Conservation (phyloP, 768 basidiomycete species). For the Calocybe indica region DNA sequence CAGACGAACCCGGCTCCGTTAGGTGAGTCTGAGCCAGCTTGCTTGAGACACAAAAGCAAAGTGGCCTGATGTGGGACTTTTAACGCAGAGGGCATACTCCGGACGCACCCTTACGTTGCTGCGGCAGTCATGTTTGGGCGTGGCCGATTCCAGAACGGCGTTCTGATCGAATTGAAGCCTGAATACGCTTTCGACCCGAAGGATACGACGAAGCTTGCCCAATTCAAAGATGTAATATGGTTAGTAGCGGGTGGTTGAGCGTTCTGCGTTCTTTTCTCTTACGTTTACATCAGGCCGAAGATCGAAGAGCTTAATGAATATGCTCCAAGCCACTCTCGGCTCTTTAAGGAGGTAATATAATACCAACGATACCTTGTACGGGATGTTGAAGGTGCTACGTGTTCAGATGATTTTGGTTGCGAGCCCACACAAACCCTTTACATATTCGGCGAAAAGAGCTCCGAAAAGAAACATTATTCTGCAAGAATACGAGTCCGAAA, state of each 20-base stretch:
- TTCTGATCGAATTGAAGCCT: slow-evolving; percentile 23
- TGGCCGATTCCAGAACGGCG: slow-evolving; percentile 26
- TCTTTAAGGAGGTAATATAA: slow-evolving; percentile 31
- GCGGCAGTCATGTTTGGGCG: slow-evolving; percentile 32
- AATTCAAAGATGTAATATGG: slow-evolving; percentile 21
- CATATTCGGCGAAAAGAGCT: slow-evolving; percentile 35
- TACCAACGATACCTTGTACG: too few species aligned
- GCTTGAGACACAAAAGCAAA: slow-evolving; percentile 19
- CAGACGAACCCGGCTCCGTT: slow-evolving; percentile 1
- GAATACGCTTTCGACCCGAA: slow-evolving; percentile 16
- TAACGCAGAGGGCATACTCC: slow-evolving; percentile 34
- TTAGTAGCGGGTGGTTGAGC: slow-evolving; percentile 3
- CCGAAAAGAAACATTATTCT: slow-evolving; percentile 29
- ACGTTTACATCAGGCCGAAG: slow-evolving; percentile 24
- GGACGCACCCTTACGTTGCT: slow-evolving; percentile 19
- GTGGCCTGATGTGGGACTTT: background rate
- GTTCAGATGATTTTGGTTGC: slow-evolving; percentile 35
- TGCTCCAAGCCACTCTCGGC: slow-evolving; percentile 37
- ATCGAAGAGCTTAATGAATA: slow-evolving; percentile 32
- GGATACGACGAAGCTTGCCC: slow-evolving; percentile 11
- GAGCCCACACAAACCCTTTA: slow-evolving; percentile 33
- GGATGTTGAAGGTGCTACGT: too few species aligned
- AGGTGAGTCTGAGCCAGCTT: background rate
- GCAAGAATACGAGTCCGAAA: slow-evolving; percentile 32
- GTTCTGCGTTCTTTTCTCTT: background rate